Base-by-base conservation (phyloP, 805 yeast species). In the Barnettozyma sp. region DNA sequence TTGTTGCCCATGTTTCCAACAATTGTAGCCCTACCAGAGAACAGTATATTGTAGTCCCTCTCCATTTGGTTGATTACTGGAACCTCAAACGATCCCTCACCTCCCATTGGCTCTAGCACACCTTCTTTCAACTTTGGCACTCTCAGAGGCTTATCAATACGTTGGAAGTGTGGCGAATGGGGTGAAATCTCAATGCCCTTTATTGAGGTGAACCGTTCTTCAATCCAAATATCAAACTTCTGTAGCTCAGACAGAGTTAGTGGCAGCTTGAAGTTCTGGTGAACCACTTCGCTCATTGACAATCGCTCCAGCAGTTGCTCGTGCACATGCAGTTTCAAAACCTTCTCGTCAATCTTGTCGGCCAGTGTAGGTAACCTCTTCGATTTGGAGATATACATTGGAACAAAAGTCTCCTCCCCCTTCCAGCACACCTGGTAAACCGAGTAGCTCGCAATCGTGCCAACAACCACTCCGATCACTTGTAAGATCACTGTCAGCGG, bases 131-230 rank as follows among this genome's bases (percentile, higher is more conserved):
- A 40, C 3, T 43, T 35, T 17, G 45, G 37, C 2, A 48, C 33
- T n/a, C 28, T 37, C 5, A 50, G 34, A 2, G 54, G 53, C 28
- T 39, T 42, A 18, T 42, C 44, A 12, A 46, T 37, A 13, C 36
- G 39, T 9, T 32, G 29, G 21, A 49, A 34, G 26, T 36, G 36
- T 12, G 46, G 46, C 19, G 33, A 35, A 3, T 42, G 43, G 11
- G 55, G 55, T n/a, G 39, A 38, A 18, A 52, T 40, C 21, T 49
- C 44, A 4, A 52, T 2, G 2, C 56, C 55, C 26, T 50, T 52
- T 6, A 52, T 34, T 2, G 46, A 31, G 3, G 41, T 34, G 15
- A 36, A 28, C 19, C 32, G 44, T 23, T 49, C 52, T 33, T 52
- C 52, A 2, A 39, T 36, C 55, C 54, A 50, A 4, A 52, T 27